Evolutionary conservation across 164 flowering plant genomes (phyloP).

Genomic region (Tetracentron sinense): DNA sequence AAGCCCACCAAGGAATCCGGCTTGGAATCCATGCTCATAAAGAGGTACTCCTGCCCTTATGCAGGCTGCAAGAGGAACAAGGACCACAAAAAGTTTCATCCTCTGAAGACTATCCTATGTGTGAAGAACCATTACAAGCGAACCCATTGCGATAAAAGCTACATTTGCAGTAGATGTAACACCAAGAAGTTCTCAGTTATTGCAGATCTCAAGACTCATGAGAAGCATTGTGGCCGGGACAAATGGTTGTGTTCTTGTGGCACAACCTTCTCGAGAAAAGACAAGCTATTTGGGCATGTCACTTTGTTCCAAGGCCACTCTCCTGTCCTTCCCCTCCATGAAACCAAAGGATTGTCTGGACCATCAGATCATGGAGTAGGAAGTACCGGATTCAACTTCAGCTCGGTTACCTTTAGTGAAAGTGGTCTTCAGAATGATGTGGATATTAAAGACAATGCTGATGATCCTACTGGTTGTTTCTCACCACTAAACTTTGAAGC

Average conservation of each 20-base stretch:
- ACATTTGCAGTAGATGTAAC: slow-evolving; percentile 78
- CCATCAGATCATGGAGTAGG: slow-evolving; percentile 34
- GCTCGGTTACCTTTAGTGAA: slow-evolving; percentile 22
- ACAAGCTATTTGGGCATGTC: slow-evolving; percentile 90
- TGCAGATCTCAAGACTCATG: slow-evolving; percentile 89
- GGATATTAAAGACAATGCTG: slow-evolving; percentile 40
- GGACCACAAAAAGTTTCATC: slow-evolving; percentile 87
- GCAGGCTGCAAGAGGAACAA: slow-evolving; percentile 84
- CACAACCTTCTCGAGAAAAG: slow-evolving; percentile 90
- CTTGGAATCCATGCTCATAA: slow-evolving; percentile 50
- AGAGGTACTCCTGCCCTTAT: slow-evolving; percentile 81
- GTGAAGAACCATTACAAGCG: slow-evolving; percentile 93
- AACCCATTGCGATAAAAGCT: slow-evolving; percentile 85
- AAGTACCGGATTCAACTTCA: slow-evolving; percentile 34
- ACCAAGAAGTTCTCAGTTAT: slow-evolving; percentile 78
- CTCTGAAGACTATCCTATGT: slow-evolving; percentile 77
- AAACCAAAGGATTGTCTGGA: slow-evolving; percentile 34
- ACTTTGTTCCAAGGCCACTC: slow-evolving; percentile 86
- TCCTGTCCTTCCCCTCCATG: slow-evolving; percentile 75
- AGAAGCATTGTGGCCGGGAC: slow-evolving; percentile 85
- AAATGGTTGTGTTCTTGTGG: slow-evolving; percentile 96
- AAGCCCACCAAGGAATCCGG: slow-evolving; percentile 68
- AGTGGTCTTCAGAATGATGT: slow-evolving; percentile 24
- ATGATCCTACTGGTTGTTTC: slow-evolving; percentile 45
- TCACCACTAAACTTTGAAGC: slow-evolving; percentile 59